Conservation (phyloP, 1,284 basidiomycete genomes). For the Irpex sp. region DNA sequence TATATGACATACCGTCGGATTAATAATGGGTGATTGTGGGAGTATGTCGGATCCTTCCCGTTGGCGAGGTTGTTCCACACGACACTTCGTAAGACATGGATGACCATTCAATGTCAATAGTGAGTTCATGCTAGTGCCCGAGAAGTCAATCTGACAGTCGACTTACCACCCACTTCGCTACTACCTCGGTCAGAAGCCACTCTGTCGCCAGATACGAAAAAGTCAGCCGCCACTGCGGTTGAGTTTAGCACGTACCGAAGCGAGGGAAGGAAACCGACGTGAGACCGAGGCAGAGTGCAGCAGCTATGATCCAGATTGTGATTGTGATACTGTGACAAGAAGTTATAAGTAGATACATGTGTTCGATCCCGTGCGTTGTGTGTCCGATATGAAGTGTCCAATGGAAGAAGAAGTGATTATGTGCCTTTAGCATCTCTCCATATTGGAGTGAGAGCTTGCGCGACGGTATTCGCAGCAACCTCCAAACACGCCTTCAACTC, state of each 20-base stretch:
- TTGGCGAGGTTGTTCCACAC: slow-evolving; percentile 3
- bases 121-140: background rate
- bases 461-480: slow-evolving; percentile 56
- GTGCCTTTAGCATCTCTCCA: slow-evolving; percentile 42
- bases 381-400: no score
- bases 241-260: background rate
- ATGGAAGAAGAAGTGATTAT: background rate
- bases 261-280: background rate
- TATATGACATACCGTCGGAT: slow-evolving; percentile 5
- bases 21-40: slow-evolving; percentile 7
- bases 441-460: slow-evolving; percentile 57
- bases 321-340: background rate
- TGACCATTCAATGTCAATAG: background rate
- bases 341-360: background rate
- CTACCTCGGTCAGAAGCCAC: background rate
- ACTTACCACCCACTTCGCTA: background rate
- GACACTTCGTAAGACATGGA: background rate
- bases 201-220: background rate
- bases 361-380: no score
- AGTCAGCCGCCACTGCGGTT: background rate
- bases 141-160: background rate
- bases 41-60: background rate
- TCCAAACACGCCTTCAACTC: slow-evolving; percentile 50
- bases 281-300: background rate
- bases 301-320: background rate